phyloP scores from a whole-genome alignment of 208 protist genomes.

The Crithidia fasciculata region DNA sequence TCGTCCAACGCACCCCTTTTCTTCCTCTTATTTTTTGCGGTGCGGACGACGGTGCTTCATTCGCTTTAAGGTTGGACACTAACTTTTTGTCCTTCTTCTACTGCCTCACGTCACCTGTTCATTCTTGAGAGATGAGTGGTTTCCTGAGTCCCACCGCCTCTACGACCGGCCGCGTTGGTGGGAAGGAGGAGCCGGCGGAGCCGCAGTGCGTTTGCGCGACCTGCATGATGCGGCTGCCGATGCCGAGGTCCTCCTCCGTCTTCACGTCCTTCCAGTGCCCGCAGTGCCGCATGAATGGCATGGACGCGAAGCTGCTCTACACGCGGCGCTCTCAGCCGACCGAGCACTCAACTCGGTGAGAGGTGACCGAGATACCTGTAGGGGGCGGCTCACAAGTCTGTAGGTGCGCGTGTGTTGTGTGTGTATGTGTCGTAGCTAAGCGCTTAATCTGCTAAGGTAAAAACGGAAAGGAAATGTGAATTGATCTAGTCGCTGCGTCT shows the following conservation, averaged over 20 bases:
- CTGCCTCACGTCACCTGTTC: background rate
- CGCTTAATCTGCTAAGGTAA: background rate
- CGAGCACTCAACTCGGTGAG: conserved; percentile 78
- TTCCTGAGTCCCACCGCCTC: conserved; percentile 18
- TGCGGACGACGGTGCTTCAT: too few relatives aligned
- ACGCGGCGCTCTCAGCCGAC: conserved; percentile 68
- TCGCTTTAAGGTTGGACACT: too few relatives aligned
- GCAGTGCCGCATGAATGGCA: conserved; percentile 77
- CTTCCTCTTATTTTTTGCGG: too few relatives aligned
- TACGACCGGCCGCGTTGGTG: conserved; percentile 17
- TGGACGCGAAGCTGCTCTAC: conserved; percentile 84
- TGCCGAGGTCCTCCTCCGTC: conserved; percentile 59
- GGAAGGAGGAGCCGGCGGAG: conserved; percentile 23
- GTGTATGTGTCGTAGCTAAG: too few relatives aligned
- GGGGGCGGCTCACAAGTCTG: too few relatives aligned
- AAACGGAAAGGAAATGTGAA: background rate
- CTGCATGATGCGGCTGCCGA: conserved; percentile 60
- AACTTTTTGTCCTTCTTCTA: too few relatives aligned
- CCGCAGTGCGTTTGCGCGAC: conserved; percentile 79
- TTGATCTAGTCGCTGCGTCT: background rate
- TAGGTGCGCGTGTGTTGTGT: too few relatives aligned
- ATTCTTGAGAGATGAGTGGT: conserved; percentile 15
- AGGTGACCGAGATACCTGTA: too few relatives aligned
- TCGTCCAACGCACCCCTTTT: too few relatives aligned
- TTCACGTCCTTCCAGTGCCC: conserved; percentile 79